Conservation (phyloP, 345 rosid species). For the Eucalyptus rudis region DNA sequence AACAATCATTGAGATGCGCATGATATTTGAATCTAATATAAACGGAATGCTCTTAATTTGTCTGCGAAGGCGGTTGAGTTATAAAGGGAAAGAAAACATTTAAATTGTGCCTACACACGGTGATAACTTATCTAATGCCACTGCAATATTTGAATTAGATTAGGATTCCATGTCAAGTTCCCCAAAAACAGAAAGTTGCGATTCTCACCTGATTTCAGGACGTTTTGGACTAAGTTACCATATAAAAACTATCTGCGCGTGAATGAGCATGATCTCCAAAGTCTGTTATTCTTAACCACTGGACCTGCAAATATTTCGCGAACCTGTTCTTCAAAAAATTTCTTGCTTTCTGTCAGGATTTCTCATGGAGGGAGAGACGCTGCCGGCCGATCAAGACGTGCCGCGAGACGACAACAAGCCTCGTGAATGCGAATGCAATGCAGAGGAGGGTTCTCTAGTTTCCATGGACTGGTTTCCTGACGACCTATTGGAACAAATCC, state of each 20-base stretch:
- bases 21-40: not conserved
- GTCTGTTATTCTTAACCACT: not conserved
- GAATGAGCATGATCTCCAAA: not conserved
- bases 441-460: constrained; percentile 31
- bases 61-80: not conserved
- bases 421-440: constrained; percentile 14
- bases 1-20: not conserved
- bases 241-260: not conserved
- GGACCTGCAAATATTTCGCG: not conserved
- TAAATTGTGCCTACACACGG: not conserved
- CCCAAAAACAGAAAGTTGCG: not conserved
- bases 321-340: not conserved
- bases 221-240: not conserved
- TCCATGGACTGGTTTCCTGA: constrained; percentile 62
- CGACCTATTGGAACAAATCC: constrained; percentile 66
- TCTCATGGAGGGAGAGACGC: constrained; percentile 9
- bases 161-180: not conserved
- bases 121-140: not conserved
- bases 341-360: not conserved
- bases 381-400: constrained; percentile 23
- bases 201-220: not conserved
- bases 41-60: not conserved
- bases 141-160: not conserved
- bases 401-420: constrained; percentile 29
- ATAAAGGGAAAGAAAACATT: not conserved